Evolutionary conservation across 106 monocot species (phyloP).

Genomic region (Alisma plantagoaquatica): DNA sequence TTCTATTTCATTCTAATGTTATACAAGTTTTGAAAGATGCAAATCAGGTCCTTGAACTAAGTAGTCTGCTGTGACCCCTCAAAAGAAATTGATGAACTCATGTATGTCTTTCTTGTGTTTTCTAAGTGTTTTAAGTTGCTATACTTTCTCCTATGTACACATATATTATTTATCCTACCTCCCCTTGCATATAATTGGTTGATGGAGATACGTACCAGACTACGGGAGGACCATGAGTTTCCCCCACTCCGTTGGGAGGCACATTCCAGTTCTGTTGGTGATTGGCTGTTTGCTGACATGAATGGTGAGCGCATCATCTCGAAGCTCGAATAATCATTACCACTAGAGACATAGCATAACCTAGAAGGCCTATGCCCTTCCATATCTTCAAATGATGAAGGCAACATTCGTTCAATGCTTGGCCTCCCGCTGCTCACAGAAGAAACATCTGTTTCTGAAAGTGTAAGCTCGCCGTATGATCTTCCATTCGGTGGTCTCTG

Average conservation of each 20-base stretch:
- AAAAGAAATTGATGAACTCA: neutral
- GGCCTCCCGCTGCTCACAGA: conserved; percentile 49
- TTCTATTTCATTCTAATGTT: too few species aligned
- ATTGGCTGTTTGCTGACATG: conserved; percentile 2
- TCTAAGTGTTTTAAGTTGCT: neutral
- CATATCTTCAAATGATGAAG: neutral
- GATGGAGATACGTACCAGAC: conserved; percentile 8
- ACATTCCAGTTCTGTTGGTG: neutral
- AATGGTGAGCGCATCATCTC: conserved; percentile 6
- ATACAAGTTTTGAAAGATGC: neutral
- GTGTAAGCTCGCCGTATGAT: conserved; percentile 8
- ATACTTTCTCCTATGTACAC: neutral
- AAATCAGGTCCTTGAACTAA: neutral
- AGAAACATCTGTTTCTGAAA: conserved; percentile 34
- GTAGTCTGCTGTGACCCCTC: neutral
- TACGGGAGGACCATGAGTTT: conserved; percentile 18
- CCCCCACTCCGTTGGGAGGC: neutral
- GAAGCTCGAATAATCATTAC: conserved; percentile 22
- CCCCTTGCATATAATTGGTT: neutral
- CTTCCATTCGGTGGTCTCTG: conserved; percentile 6
- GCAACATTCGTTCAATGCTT: conserved; percentile 24
- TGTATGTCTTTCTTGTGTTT: neutral
- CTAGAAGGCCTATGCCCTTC: conserved; percentile 11
- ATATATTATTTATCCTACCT: neutral
- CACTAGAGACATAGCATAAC: conserved; percentile 16